Conservation (phyloP, 257 asterid genomes). For the Hygrophila difformis region DNA sequence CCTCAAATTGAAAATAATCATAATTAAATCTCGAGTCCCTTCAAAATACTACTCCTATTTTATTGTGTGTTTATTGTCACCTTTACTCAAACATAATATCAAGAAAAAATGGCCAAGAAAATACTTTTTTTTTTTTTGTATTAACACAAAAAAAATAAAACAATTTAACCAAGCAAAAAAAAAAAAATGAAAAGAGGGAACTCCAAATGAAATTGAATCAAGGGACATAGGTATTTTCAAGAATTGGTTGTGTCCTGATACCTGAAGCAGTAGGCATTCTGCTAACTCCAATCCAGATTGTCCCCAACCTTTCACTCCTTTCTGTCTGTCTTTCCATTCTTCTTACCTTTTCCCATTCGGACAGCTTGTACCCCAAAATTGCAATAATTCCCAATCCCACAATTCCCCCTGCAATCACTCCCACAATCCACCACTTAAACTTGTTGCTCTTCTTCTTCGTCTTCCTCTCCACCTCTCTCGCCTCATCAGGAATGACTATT, state of each 20-base stretch:
- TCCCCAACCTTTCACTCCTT: slow-evolving; percentile 47
- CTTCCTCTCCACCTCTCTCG: no score
- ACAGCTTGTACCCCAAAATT: slow-evolving; percentile 18
- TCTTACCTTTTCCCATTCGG: slow-evolving; percentile 22
- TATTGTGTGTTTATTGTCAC: no score
- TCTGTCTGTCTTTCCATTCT: slow-evolving; percentile 61
- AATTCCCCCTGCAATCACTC: slow-evolving; percentile 42
- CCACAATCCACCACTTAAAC: slow-evolving; percentile 49
- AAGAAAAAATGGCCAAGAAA: no score
- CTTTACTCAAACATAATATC: no score
- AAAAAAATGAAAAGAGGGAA: neutral
- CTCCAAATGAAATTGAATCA: slow-evolving; percentile 15
- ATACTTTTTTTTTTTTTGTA: no score
- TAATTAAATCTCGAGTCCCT: no score
- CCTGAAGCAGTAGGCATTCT: slow-evolving; percentile 75
- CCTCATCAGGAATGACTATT: slow-evolving; percentile 35
- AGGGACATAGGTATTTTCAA: slow-evolving; percentile 59
- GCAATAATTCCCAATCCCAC: slow-evolving; percentile 29
- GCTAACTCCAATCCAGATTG: slow-evolving; percentile 67
- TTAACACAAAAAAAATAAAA: no score
- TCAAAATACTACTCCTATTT: no score
- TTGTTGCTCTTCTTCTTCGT: slow-evolving; percentile 5
- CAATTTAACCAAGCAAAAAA: slow-evolving; percentile 9
- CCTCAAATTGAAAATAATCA: no score
- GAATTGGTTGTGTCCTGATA: slow-evolving; percentile 72